These are phyloP conservation scores for Trichosporon ovoides DNA, from an alignment of 1,284 basidiomycete species.

Conservation along the genomic window DNA sequence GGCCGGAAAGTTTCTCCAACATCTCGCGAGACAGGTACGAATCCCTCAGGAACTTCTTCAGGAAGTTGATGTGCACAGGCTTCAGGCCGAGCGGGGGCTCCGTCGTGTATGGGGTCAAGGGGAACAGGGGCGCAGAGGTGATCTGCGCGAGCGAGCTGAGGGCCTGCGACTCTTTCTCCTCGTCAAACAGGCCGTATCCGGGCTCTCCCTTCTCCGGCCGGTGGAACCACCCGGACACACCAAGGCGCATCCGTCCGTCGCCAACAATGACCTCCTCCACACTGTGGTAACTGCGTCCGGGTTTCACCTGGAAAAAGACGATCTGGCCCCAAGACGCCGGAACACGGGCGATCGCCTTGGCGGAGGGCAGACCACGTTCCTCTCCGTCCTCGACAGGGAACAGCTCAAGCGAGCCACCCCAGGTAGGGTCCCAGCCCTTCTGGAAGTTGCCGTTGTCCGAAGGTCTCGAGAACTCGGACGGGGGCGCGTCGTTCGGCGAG, in stretches of 20 bases:
- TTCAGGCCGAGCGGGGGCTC: slow-evolving; percentile 55
- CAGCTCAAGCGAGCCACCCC: slow-evolving; percentile 93
- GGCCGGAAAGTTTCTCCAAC: slow-evolving; percentile 70
- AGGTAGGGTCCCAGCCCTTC: slow-evolving; percentile 65
- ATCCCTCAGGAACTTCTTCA: slow-evolving; percentile 78
- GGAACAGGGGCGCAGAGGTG: slow-evolving; percentile 57
- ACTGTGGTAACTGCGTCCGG: slow-evolving; percentile 85
- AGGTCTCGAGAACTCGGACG: slow-evolving; percentile 24
- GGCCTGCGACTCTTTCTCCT: slow-evolving; percentile 67
- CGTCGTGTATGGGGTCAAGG: slow-evolving; percentile 39
- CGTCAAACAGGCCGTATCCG: slow-evolving; percentile 62
- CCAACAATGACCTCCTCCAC: slow-evolving; percentile 93
- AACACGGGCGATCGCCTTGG: slow-evolving; percentile 38
- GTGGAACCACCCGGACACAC: slow-evolving; percentile 97
- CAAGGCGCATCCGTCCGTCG: slow-evolving; percentile 67
- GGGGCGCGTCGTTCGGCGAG: slow-evolving; percentile 57
- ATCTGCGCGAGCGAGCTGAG: slow-evolving; percentile 48
- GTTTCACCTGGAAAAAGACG: slow-evolving; percentile 80
- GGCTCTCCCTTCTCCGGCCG: slow-evolving; percentile 84
- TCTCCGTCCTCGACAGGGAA: slow-evolving; percentile 60
- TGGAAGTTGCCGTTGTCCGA: slow-evolving; percentile 41
- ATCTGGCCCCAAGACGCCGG: slow-evolving; percentile 85
- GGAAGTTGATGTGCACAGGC: slow-evolving; percentile 61
- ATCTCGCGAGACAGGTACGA: slow-evolving; percentile 80
- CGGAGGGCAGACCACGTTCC: slow-evolving; percentile 43